Conservation (phyloP, 768 basidiomycete species). For the Chalciporus chontae region DNA sequence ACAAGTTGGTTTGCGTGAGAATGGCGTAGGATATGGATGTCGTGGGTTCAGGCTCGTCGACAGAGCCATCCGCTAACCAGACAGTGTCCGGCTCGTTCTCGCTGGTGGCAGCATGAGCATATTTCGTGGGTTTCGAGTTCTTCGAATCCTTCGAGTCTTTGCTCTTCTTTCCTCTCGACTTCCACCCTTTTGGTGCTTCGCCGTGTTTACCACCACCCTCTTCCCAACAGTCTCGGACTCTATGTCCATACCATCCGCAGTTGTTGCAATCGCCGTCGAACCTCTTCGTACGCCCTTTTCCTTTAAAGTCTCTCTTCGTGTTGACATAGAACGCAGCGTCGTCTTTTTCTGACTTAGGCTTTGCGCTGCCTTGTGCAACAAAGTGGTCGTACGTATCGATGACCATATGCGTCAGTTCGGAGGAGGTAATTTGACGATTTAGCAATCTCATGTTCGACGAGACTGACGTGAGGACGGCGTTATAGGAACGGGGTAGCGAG, state of each 20-base stretch:
- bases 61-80: neutral
- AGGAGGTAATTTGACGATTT: neutral
- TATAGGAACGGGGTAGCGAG: constrained; percentile 4
- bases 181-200: constrained; percentile 3
- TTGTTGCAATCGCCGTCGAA: constrained; percentile 1
- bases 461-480: neutral
- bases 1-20: neutral
- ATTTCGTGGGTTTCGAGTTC: neutral
- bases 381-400: neutral
- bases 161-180: neutral
- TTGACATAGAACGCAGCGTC: neutral
- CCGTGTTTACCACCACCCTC: constrained; percentile 5
- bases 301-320: neutral
- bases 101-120: neutral
- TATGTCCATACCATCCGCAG: constrained; percentile 6
- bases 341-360: neutral
- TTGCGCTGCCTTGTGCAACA: neutral
- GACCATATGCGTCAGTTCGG: neutral
- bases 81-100: neutral
- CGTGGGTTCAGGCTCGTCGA: neutral
- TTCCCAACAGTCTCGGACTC: constrained; percentile 5
- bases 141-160: neutral
- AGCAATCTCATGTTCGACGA: neutral
- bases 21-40: neutral
- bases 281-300: neutral